Evolutionary conservation across 2,329 filamentous ascomycete genomes (phyloP), one percentile per base, ranked within the genome.

Genomic region (Xylaria sp.): DNA sequence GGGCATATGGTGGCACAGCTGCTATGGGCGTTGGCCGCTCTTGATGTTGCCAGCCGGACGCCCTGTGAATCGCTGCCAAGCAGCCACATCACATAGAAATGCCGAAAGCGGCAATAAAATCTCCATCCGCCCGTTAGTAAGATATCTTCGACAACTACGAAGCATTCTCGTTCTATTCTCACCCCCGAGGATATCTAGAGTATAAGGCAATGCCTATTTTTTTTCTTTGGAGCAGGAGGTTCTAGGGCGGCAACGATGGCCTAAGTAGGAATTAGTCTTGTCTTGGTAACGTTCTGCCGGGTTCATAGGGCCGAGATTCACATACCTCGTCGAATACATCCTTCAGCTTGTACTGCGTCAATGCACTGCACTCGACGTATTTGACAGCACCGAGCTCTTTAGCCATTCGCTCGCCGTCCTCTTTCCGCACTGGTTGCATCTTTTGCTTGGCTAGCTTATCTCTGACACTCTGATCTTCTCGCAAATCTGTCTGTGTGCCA

Each of bases 271-370:
- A 58, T 71, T 59, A 71, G 74, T 63, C 75, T 76, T 57, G 73
- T 66, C 25, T 25, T 45, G 39, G 55, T 55, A 30, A 23, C 41
- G 9, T 52, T 23, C 20, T 43, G 34, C 45, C 41, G 20, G 25
- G 45, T 12, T 12, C 10, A 18, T 39, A 58, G 13, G 45, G 20
- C 5, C 10, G 28, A 20, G 39, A 39, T 55, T 58, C 41, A 78
- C 87, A 75, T 87, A 97, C 94, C 92, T 98, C 96, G 78, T 99
- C 96, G 82, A 99, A 99, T 20, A 99, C 96, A 79, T 98, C 96
- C 87, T 99, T 99, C 73, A 99, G 84, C 84, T 97, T 97, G 84
- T 94, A 97, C 85, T 99, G 96, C 70, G 96, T 98, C 81, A 99
- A 84, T 66, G 96, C 96, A 79, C 94, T 97, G 85, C 96, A 99